Conservation (phyloP, 164 flowering plant species). For the Stephania yunnanensis region DNA sequence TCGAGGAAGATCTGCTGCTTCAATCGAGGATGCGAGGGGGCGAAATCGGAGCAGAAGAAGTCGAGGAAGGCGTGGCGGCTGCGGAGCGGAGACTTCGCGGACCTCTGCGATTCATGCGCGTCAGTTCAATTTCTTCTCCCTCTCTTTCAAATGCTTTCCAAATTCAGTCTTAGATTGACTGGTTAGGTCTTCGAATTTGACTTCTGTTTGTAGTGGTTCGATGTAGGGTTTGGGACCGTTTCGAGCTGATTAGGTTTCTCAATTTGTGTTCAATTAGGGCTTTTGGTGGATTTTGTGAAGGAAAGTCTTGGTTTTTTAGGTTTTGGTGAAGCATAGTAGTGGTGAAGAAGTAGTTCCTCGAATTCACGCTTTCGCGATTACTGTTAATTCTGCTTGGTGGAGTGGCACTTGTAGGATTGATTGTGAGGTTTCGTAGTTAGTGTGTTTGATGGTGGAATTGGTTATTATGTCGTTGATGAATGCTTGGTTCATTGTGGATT, state of each 20-base stretch:
- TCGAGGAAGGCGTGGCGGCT: conserved; percentile 71
- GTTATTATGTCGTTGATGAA: no score
- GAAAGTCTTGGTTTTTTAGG: background rate
- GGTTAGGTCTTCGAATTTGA: background rate
- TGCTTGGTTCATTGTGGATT: no score
- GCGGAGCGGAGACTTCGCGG: conserved; percentile 56
- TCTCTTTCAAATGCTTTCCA: background rate
- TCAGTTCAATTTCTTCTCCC: conserved; percentile 21
- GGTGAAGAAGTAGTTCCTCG: background rate
- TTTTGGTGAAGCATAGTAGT: background rate
- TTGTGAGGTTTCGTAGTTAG: background rate
- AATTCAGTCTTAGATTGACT: no score
- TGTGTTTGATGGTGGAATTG: background rate
- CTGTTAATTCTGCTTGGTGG: background rate
- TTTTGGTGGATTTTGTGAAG: background rate
- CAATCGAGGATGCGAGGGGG: conserved; percentile 55
- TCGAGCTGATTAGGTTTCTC: conserved; percentile 5
- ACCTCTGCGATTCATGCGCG: conserved; percentile 88
- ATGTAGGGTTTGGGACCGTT: background rate
- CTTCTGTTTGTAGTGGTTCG: background rate
- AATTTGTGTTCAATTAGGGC: background rate
- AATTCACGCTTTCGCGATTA: background rate
- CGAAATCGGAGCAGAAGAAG: conserved; percentile 30
- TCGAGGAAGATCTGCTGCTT: conserved; percentile 41
- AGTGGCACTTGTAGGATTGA: background rate